Base-by-base conservation (phyloP, 2,329 filamentous ascomycete species). In the Ascocoryne sarcoides region DNA sequence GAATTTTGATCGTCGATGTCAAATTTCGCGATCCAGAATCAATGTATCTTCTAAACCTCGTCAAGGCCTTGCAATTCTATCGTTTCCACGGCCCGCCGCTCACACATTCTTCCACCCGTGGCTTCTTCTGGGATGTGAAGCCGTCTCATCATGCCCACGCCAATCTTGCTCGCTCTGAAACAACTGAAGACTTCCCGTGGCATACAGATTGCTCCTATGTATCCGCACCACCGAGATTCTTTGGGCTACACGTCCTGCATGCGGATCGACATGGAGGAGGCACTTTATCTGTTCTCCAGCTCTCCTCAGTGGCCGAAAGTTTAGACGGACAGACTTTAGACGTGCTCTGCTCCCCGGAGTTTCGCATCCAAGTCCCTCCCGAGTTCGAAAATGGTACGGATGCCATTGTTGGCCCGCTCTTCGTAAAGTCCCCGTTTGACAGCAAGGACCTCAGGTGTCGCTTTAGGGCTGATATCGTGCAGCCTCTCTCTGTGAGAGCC, bases 171-270 rank as follows among this genome's bases (percentile, higher is more conserved):
- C 42, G 53, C 33, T 54, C 52, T 3, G 49, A 55, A 43, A 58
- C 53, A 1, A 54, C 48, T 36, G 28, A 54, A n/a, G 45, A 49
- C 8, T 59, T 59, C 36, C 55, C 54, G n/a, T 59, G 56, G 56
- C 55, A 59, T 38, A 58, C 56, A 3, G 56, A 58, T 38, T 58
- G 54, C 31, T 54, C 49, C 2, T 59, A 56, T 28, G 54, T 53
- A 19, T 29, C 31, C 10, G 20, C 26, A 9, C 55, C 55, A 14
- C 56, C 56, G 7, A 48, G 51, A 10, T 54, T 49, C 34, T 57
- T 59, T 36, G 56, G 52, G 3, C 47, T 59, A 2, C 53, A 59
- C 16, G 48, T 59, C 10, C 35, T 59, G 10, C 53, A 53, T 7
- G 34, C 47, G 2, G 55, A 58, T 28, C 37, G 23, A 12, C 12